Evolutionary conservation across 2,329 filamentous ascomycete genomes (phyloP).

Genomic region (Colletotrichum sp.): DNA sequence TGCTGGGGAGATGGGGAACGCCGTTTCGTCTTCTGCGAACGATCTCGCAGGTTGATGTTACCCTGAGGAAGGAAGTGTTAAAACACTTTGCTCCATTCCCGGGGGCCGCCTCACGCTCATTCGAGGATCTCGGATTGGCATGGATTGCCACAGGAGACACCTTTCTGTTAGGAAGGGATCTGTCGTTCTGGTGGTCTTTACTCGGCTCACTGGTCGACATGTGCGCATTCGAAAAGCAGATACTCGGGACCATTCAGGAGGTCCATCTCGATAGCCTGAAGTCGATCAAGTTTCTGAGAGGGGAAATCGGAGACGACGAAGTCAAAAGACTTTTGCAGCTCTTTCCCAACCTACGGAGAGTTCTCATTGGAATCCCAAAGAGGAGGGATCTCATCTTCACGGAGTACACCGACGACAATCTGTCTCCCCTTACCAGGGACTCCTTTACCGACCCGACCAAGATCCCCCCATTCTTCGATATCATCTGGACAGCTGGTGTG

Average conservation of each 20-base stretch:
- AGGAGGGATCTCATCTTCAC: not conserved
- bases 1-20: not conserved
- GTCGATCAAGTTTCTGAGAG: not conserved
- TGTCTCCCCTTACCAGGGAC: not conserved
- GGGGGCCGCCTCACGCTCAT: not conserved
- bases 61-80: not conserved
- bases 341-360: not conserved
- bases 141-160: not conserved
- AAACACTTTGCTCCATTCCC: not conserved
- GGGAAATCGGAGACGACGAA: not conserved
- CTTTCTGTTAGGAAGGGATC: not conserved
- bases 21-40: not conserved
- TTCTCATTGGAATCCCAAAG: not conserved
- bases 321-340: not conserved
- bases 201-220: not conserved
- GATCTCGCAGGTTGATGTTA: not conserved
- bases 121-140: not conserved
- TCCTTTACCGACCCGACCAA: not conserved
- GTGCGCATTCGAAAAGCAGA: not conserved
- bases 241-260: not conserved
- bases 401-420: not conserved
- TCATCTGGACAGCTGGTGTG: not conserved
- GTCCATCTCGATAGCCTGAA: not conserved
- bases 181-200: not conserved
- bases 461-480: not conserved